Conservation (phyloP, 371 early-diverging fungal species). For the Rhizopus microsporus region DNA sequence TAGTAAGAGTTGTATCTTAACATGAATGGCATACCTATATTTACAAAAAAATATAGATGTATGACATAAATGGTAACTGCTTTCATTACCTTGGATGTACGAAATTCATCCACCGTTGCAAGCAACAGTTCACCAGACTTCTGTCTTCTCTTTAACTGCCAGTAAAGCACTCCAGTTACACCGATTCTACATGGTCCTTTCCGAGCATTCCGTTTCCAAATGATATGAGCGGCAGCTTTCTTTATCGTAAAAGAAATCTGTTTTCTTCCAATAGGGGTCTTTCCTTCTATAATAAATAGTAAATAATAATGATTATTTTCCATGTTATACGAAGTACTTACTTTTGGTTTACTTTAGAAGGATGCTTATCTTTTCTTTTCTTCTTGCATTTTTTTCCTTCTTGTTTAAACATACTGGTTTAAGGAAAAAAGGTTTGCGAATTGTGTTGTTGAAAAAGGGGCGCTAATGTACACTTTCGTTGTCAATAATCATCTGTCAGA, state of each 20-base stretch:
- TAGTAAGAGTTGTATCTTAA: neutral
- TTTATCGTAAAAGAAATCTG: no score
- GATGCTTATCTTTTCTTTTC: neutral
- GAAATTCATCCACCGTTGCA: neutral
- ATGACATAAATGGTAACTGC: neutral
- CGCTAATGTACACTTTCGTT: no score
- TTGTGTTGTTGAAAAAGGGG: neutral
- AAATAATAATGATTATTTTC: neutral
- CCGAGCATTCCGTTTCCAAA: no score
- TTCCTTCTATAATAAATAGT: neutral
- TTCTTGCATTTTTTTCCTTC: neutral
- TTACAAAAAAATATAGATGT: neutral
- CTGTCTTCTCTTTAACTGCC: neutral
- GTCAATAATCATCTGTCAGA: no score
- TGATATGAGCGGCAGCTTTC: no score
- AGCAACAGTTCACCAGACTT: neutral
- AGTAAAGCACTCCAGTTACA: neutral
- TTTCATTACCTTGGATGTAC: neutral
- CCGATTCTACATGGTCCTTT: neutral
- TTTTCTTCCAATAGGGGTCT: no score
- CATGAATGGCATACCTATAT: neutral
- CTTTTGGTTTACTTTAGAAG: neutral
- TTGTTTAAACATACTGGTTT: neutral
- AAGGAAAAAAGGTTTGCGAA: neutral
- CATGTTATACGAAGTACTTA: neutral